phyloP scores from a whole-genome alignment of 2,329 filamentous ascomycete species.

The Fusarium solani-melongenae region DNA sequence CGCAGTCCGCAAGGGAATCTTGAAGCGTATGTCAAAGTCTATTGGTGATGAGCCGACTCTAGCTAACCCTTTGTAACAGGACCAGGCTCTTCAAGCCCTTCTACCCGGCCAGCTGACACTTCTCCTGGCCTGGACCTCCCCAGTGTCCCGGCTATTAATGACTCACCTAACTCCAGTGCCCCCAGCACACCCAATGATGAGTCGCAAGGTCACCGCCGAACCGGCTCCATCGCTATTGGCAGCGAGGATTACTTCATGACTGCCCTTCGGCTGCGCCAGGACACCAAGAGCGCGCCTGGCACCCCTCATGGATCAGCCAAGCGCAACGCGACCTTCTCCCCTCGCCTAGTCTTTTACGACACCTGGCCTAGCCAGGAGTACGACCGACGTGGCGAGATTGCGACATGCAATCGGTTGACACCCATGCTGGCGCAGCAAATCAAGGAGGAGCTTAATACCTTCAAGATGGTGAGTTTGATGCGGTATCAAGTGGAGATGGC shows the following conservation, averaged over 20 bases:
- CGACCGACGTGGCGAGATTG: constrained; percentile 93
- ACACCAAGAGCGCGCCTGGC: constrained; percentile 82
- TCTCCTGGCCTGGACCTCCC: constrained; percentile 67
- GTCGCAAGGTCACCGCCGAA: constrained; percentile 71
- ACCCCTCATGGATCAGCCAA: constrained; percentile 77
- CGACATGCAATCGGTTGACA: constrained; percentile 96
- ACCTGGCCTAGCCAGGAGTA: constrained; percentile 97
- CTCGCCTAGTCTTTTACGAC: constrained; percentile 93
- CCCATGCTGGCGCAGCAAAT: constrained; percentile 98
- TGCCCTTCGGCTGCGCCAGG: constrained; percentile 76
- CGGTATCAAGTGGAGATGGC: not conserved
- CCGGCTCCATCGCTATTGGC: constrained; percentile 77
- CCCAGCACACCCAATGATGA: constrained; percentile 91
- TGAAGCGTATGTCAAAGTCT: constrained; percentile 75
- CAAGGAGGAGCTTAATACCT: constrained; percentile 98
- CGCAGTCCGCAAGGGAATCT: constrained; percentile 92
- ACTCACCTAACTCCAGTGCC: constrained; percentile 86
- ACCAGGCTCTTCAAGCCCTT: constrained; percentile 75
- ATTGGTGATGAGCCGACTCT: not conserved
- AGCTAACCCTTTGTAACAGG: constrained; percentile 34
- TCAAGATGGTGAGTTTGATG: constrained; percentile 79
- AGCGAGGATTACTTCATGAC: constrained; percentile 92
- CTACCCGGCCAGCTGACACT: constrained; percentile 70
- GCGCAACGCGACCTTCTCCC: constrained; percentile 82
- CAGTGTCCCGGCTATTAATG: constrained; percentile 71